These are phyloP conservation scores for Candida michaelii DNA, from an alignment of 805 yeast genomes.

Conservation along the genomic window DNA sequence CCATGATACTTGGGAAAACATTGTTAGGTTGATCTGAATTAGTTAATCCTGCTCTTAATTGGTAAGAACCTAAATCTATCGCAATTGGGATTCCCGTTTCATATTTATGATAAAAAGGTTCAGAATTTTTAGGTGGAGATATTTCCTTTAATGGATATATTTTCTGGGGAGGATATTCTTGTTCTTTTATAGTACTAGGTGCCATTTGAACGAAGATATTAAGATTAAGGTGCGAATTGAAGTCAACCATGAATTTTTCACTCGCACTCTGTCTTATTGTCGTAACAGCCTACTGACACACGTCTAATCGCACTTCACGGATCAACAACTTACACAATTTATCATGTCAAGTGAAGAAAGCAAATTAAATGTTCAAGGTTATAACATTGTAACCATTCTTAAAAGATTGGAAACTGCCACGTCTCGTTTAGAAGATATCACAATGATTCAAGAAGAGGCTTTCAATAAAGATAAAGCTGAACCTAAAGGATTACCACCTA, in stretches of 20 bases:
- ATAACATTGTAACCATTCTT: conserved; percentile 74
- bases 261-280: background rate
- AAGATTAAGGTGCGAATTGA: too few species aligned
- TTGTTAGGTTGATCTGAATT: conserved; percentile 50
- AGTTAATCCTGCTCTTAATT: conserved; percentile 60
- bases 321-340: background rate
- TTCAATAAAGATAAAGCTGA: conserved; percentile 12
- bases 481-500: background rate
- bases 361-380: conserved; percentile 70
- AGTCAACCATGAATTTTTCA: conserved; percentile 2
- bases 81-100: conserved; percentile 70
- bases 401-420: conserved; percentile 88
- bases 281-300: background rate
- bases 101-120: conserved; percentile 52
- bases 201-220: conserved; percentile 11
- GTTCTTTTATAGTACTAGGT: conserved; percentile 15
- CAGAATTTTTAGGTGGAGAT: conserved; percentile 34
- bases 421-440: conserved; percentile 85
- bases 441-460: conserved; percentile 69
- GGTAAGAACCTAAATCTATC: conserved; percentile 76
- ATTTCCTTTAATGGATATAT: conserved; percentile 45
- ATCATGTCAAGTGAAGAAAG: conserved; percentile 39
- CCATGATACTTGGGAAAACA: conserved; percentile 64
- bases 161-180: conserved; percentile 41
- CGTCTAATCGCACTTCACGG: conserved; percentile 3